Percentiles rank a stretch among this genome's conserved stretches.
These are phyloP conservation scores for Singerocomus inundabilis DNA, from an alignment of 1,284 basidiomycete species.

Conservation along the genomic window DNA sequence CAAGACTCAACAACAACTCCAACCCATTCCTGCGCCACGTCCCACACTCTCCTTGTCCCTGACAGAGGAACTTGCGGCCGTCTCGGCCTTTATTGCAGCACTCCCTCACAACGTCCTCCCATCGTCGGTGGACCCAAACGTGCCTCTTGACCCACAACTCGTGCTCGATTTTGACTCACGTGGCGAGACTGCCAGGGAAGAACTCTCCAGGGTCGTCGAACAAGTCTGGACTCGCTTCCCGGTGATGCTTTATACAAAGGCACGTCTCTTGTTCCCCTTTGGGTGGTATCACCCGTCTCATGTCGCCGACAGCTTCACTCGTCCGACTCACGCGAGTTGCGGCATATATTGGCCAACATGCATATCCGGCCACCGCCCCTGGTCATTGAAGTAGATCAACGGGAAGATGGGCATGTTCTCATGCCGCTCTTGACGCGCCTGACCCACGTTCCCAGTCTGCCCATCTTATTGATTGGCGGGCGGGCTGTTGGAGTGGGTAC, in stretches of 20 bases:
- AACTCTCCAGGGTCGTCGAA: constrained; percentile 53
- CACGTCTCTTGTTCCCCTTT: constrained; percentile 33
- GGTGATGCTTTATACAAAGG: constrained; percentile 76
- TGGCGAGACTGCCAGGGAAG: constrained; percentile 50
- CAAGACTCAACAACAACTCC: no score
- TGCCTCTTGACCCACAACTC: constrained; percentile 73
- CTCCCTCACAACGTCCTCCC: constrained; percentile 81
- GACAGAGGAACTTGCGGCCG: constrained; percentile 73
- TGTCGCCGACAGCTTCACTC: constrained; percentile 50
- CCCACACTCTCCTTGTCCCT: constrained; percentile 48
- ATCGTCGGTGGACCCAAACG: constrained; percentile 56
- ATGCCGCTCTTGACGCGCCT: constrained; percentile 53
- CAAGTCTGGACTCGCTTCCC: constrained; percentile 75
- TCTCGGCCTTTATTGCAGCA: constrained; percentile 76
- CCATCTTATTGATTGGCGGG: constrained; percentile 72
- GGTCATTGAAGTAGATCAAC: constrained; percentile 72
- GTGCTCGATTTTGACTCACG: constrained; percentile 83
- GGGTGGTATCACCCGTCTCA: neutral
- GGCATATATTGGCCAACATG: constrained; percentile 56
- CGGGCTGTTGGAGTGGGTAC: constrained; percentile 49
- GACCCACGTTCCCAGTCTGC: constrained; percentile 56
- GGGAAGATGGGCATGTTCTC: constrained; percentile 49
- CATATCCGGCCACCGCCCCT: constrained; percentile 66
- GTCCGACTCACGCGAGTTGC: constrained; percentile 64
- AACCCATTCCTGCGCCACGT: constrained; percentile 24